Base-by-base conservation (phyloP, 208 protist species). In the Trypanosoma conorhini region DNA sequence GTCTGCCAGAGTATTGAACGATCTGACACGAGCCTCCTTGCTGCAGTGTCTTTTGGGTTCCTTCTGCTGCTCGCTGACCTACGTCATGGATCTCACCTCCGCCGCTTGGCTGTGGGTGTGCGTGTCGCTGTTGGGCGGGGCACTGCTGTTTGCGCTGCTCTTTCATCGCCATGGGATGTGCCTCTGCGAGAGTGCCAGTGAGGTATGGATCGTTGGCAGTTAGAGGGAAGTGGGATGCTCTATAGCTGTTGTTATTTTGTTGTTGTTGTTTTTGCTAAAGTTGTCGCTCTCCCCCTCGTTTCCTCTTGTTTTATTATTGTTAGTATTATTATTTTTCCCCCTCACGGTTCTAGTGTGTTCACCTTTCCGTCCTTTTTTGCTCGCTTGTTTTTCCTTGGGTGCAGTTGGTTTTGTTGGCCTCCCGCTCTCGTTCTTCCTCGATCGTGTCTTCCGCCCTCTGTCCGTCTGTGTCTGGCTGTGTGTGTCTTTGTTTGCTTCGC, bases 1-100 rank as follows among this genome's bases (percentile, higher is more conserved):
- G 1, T 52, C 59, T 33, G 26, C 28, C n/a, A 63, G 33, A 31
- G 28, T 72, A 21, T 13, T 72, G 30, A 24, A 64, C 19, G 44
- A 72, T 48, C 24, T 72, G 44, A 50, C 59, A 24, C 19, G 56
- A 17, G 67, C 31, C 28, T 57, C 58, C 9, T 38, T 72, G 46
- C 22, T 65, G 28, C 67, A 65, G 30, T 72, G 67, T 33, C 7
- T 59, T 17, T 5, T 72, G 42, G 63, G 67, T 26, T 63, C 67
- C 5, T 42, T 72, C 26, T 72, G 57, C 46, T 72, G 57, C 46
- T 52, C 46, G 58, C 38, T 59, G 21, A 33, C 30, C 8, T 22
- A 56, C 22, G 12, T 59, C 22, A 58, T 51, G 13, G 0, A 26
- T 12, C 31, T 50, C 24, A 58, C 28, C 13, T n/a, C 13, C 22